Evolutionary conservation across 495 filamentous ascomycete species (phyloP).

Genomic region (Collariella sp.): DNA sequence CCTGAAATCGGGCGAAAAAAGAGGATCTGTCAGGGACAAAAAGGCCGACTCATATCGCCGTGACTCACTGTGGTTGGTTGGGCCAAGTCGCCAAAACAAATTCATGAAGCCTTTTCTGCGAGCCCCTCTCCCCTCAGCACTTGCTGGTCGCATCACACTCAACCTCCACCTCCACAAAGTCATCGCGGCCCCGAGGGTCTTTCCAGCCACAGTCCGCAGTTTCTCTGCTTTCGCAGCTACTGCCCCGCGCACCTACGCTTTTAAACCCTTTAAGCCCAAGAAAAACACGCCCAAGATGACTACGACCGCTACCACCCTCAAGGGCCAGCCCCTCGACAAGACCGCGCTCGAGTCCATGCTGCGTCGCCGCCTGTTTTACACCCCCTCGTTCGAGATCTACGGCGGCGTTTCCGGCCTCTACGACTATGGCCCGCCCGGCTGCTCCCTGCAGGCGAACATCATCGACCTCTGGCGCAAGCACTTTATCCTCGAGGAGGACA

Average conservation of each 20-base stretch:
- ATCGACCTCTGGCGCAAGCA: slow-evolving; percentile 90
- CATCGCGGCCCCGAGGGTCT: slow-evolving; percentile 7
- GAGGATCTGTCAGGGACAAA: slow-evolving; percentile 7
- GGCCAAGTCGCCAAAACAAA: slow-evolving; percentile 9
- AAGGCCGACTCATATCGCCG: too few species aligned
- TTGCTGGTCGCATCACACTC: slow-evolving; percentile 18
- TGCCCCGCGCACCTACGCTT: slow-evolving; percentile 14
- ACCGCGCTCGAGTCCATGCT: slow-evolving; percentile 72
- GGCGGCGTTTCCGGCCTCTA: slow-evolving; percentile 78
- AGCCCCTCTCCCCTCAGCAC: slow-evolving; percentile 17
- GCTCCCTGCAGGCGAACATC: slow-evolving; percentile 73
- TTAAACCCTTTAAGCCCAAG: background rate
- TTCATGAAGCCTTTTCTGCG: slow-evolving; percentile 22
- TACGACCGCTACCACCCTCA: slow-evolving; percentile 61
- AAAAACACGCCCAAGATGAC: slow-evolving; percentile 39
- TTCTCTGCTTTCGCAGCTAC: slow-evolving; percentile 13
- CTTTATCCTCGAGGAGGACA: slow-evolving; percentile 79
- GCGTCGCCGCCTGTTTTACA: slow-evolving; percentile 83
- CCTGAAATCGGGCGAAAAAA: slow-evolving; percentile 11
- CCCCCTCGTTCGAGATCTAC: slow-evolving; percentile 91
- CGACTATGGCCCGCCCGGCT: slow-evolving; percentile 79
- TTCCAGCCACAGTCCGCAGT: slow-evolving; percentile 8
- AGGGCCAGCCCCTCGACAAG: slow-evolving; percentile 81
- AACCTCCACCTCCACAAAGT: slow-evolving; percentile 10
- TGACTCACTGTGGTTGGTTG: slow-evolving; percentile 27